Conservation (phyloP, 805 yeast genomes). For the Ogataea methylovora region DNA sequence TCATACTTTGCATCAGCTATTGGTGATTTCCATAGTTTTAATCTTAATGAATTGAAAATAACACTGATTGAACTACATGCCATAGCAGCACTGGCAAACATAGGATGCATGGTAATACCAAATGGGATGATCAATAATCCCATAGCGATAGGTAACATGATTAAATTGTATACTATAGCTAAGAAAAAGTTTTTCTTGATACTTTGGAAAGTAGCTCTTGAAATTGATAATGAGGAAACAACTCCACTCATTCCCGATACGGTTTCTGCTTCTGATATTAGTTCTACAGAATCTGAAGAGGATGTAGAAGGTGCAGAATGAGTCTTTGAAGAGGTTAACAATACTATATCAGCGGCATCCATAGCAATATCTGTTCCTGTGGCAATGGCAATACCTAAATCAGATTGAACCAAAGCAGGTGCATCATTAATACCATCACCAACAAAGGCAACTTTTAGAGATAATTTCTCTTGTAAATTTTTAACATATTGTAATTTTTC, state of each 20-base stretch:
- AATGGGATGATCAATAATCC: conserved; percentile 76
- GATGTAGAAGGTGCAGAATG: conserved; percentile 4
- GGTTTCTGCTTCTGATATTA: neutral
- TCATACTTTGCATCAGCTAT: neutral
- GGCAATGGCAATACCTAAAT: conserved; percentile 85
- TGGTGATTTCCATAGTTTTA: conserved; percentile 56
- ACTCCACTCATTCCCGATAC: conserved; percentile 37
- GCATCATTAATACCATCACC: conserved; percentile 99
- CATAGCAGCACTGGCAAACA: conserved; percentile 89
- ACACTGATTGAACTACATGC: conserved; percentile 89
- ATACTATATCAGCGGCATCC: conserved; percentile 91
- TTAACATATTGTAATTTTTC: conserved; percentile 66
- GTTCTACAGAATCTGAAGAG: conserved; percentile 5
- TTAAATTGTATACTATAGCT: conserved; percentile 76
- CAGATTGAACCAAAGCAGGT: conserved; percentile 86
- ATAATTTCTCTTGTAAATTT: conserved; percentile 37
- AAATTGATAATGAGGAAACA: conserved; percentile 56
- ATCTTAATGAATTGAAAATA: conserved; percentile 65
- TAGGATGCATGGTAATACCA: conserved; percentile 73
- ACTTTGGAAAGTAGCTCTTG: conserved; percentile 60
- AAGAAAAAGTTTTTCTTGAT: conserved; percentile 79
- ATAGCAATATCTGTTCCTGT: conserved; percentile 95
- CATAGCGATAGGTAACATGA: conserved; percentile 92
- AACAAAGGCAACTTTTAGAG: conserved; percentile 65
- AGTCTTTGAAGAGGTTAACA: conserved; percentile 37